Evolutionary conservation across 345 rosid genomes (phyloP).

Genomic region (Ailanthus altissimus): DNA sequence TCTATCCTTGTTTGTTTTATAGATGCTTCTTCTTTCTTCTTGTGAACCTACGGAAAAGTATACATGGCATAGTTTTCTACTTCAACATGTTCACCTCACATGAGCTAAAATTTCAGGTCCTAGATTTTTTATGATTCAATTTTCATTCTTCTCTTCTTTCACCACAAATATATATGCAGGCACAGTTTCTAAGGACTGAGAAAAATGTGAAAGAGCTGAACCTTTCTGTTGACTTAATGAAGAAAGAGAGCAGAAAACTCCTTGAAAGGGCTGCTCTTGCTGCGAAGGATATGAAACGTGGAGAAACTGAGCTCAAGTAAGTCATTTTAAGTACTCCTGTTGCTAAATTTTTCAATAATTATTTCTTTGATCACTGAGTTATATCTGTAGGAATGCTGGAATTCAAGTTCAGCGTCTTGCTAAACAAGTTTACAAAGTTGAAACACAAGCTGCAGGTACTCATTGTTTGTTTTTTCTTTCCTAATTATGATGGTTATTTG

Average conservation of each 20-base stretch:
- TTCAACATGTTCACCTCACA: constrained; percentile 7
- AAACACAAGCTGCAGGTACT: constrained; percentile 74
- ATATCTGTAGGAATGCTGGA: constrained; percentile 67
- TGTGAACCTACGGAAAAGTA: background rate
- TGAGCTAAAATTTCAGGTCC: constrained; percentile 11
- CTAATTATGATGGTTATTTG: background rate
- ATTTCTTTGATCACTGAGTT: constrained; percentile 14
- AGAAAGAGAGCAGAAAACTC: constrained; percentile 79
- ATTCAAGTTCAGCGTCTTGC: constrained; percentile 63
- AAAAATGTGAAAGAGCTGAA: constrained; percentile 70
- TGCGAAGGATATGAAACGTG: constrained; percentile 78
- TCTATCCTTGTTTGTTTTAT: constrained; percentile 13
- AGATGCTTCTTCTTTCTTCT: constrained; percentile 15
- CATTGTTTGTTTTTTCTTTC: constrained; percentile 8
- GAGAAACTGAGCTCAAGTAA: constrained; percentile 75
- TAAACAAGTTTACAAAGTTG: constrained; percentile 75
- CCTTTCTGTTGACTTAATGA: constrained; percentile 80
- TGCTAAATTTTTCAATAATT: background rate
- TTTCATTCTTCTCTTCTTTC: constrained; percentile 5
- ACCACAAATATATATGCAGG: constrained; percentile 43
- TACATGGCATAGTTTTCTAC: background rate
- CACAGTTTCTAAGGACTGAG: constrained; percentile 75
- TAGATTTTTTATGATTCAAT: background rate
- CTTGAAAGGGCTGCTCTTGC: constrained; percentile 91
- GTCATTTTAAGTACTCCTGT: constrained; percentile 4